Evolutionary conservation across 768 basidiomycete genomes (phyloP).

Genomic region (Tulasnella sp.): DNA sequence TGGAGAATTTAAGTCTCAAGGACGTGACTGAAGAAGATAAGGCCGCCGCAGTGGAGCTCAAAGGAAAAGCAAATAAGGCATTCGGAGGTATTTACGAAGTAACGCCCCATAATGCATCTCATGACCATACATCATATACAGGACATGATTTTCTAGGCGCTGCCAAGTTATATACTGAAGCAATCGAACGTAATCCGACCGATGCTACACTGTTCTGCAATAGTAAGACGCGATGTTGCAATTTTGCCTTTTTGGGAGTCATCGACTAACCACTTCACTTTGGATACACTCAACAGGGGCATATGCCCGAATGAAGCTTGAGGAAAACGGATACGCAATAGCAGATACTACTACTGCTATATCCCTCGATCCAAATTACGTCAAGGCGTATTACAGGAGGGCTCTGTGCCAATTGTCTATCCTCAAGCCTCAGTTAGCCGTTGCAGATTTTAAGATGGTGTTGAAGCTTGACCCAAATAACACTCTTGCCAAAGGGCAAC

Average conservation of each 20-base stretch:
- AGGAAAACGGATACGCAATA: constrained; percentile 82
- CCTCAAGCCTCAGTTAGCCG: constrained; percentile 71
- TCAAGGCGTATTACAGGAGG: constrained; percentile 82
- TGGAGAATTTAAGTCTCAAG: constrained; percentile 3
- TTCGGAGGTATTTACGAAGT: constrained; percentile 45
- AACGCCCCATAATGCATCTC: constrained; percentile 10
- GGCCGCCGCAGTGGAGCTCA: constrained; percentile 54
- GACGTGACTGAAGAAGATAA: constrained; percentile 54
- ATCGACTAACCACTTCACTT: not conserved
- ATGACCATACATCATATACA: constrained; percentile 21
- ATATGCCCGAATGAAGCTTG: constrained; percentile 77
- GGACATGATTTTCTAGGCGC: constrained; percentile 68
- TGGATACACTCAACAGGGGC: constrained; percentile 31
- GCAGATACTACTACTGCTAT: constrained; percentile 61
- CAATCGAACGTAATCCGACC: constrained; percentile 75
- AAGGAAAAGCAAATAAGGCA: constrained; percentile 78
- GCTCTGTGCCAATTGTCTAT: constrained; percentile 86
- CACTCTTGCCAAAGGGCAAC: constrained; percentile 60
- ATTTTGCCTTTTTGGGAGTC: not conserved
- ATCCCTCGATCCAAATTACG: constrained; percentile 70
- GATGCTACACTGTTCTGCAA: constrained; percentile 92
- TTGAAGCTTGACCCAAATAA: constrained; percentile 77
- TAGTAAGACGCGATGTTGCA: constrained; percentile 32
- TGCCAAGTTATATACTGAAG: constrained; percentile 64
- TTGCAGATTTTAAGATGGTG: constrained; percentile 79